Conservation (phyloP, 1,284 basidiomycete genomes). For the Puccinia triticina region DNA sequence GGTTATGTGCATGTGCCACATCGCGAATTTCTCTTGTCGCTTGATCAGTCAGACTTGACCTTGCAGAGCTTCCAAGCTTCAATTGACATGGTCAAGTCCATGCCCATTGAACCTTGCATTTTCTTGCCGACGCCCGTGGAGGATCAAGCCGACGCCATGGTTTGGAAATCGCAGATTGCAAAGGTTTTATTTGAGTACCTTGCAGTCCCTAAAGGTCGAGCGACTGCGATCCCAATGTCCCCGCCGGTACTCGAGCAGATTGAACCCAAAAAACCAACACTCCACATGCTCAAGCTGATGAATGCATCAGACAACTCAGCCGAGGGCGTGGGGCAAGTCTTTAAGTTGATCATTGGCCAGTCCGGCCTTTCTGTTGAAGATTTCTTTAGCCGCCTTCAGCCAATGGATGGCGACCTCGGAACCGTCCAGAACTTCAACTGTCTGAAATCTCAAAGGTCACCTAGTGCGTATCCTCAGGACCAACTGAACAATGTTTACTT, state of each 20-base stretch:
- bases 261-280: background rate
- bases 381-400: constrained; percentile 14
- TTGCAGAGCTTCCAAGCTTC: background rate
- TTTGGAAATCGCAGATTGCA: background rate
- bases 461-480: constrained; percentile 2
- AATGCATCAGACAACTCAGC: constrained; percentile 19
- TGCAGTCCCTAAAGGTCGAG: background rate
- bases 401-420: constrained; percentile 15
- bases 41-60: background rate
- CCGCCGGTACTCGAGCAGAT: constrained; percentile 12
- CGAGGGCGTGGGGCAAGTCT: constrained; percentile 30
- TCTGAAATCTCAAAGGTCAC: background rate
- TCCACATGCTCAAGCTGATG: constrained; percentile 27
- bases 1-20: background rate
- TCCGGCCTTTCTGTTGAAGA: background rate
- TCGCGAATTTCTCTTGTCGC: background rate
- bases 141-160: background rate
- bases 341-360: background rate
- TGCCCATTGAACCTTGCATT: background rate
- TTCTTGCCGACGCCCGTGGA: background rate
- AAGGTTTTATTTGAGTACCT: background rate
- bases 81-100: background rate
- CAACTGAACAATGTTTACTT: background rate
- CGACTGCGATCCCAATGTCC: background rate
- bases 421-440: constrained; percentile 7